These are phyloP conservation scores for Geotrichum restrictum DNA, from an alignment of 1,139 yeast genomes.

Conservation along the genomic window DNA sequence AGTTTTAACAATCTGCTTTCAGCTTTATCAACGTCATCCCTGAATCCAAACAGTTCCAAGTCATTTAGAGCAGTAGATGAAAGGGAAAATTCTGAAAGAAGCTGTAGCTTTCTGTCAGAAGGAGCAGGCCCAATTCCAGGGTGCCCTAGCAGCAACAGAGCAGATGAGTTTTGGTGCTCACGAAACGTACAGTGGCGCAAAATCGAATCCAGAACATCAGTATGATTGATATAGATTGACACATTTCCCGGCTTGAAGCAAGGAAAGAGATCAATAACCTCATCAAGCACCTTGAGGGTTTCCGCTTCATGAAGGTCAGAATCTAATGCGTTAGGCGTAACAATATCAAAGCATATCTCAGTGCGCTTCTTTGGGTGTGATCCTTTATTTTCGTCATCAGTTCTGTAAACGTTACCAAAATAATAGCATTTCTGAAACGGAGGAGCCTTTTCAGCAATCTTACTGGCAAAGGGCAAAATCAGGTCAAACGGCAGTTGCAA, in stretches of 20 bases:
- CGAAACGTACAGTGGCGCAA: constrained; percentile 76
- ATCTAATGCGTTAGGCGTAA: constrained; percentile 42
- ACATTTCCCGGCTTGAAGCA: constrained; percentile 56
- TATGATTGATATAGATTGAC: constrained; percentile 67
- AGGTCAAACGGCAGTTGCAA: constrained; percentile 84
- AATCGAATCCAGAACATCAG: constrained; percentile 69
- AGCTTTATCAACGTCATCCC: constrained; percentile 62
- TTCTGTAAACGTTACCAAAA: constrained; percentile 73
- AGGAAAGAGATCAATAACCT: constrained; percentile 60
- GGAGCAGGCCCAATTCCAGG: constrained; percentile 66
- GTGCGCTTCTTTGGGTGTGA: constrained; percentile 61
- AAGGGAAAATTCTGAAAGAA: constrained; percentile 67
- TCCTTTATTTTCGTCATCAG: constrained; percentile 51
- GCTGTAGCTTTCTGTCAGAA: constrained; percentile 59
- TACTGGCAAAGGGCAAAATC: constrained; percentile 82
- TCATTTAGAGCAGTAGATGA: constrained; percentile 81
- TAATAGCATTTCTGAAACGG: constrained; percentile 57
- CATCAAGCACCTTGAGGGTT: constrained; percentile 74
- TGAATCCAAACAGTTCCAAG: constrained; percentile 72
- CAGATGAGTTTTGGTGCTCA: constrained; percentile 62
- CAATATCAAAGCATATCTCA: constrained; percentile 82
- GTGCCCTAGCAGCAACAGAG: constrained; percentile 69
- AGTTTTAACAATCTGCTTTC: constrained; percentile 57
- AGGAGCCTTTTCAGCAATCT: constrained; percentile 51
- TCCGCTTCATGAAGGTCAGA: constrained; percentile 75